A percentile compares a stretch with the other conserved stretches of the same genome.
These are phyloP conservation scores for Paecilomyces sp. DNA, from an alignment of 2,329 filamentous ascomycete species.

Conservation along the genomic window DNA sequence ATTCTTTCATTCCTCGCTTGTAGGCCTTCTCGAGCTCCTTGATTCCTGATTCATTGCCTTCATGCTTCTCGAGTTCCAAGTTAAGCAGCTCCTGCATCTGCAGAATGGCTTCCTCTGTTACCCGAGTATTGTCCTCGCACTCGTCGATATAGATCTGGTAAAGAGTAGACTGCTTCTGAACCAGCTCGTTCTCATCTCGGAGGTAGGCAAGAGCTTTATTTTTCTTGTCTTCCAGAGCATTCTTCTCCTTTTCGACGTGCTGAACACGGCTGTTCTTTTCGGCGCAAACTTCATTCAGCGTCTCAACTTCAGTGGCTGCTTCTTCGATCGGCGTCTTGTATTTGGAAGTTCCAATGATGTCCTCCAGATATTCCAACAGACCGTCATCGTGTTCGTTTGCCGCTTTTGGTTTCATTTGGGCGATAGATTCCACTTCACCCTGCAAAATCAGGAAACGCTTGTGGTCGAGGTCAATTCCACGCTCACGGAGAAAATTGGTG, in stretches of 20 bases:
- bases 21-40: conserved; percentile 82
- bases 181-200: conserved; percentile 86
- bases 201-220: conserved; percentile 86
- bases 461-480: conserved; percentile 92
- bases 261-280: conserved; percentile 95
- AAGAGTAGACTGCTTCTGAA: conserved; percentile 79
- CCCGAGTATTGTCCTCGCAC: conserved; percentile 78
- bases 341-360: conserved; percentile 97
- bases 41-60: conserved; percentile 83
- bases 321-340: conserved; percentile 98
- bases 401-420: conserved; percentile 98
- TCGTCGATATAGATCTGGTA: conserved; percentile 90
- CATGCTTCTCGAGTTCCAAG: conserved; percentile 81
- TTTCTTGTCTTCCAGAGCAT: conserved; percentile 89
- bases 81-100: conserved; percentile 85
- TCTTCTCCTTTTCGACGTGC: conserved; percentile 96
- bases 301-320: conserved; percentile 80
- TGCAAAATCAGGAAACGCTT: conserved; percentile 97
- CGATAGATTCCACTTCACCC: conserved; percentile 96
- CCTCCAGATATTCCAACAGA: conserved; percentile 90
- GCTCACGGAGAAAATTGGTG: conserved; percentile 75
- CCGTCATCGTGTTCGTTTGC: conserved; percentile 93
- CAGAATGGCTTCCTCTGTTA: conserved; percentile 82
- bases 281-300: conserved; percentile 85
- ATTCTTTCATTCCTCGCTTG: conserved; percentile 74